A percentile compares a stretch with the other conserved stretches of the same genome.
Conservation (phyloP, 805 yeast genomes). For the Candida corydali region DNA sequence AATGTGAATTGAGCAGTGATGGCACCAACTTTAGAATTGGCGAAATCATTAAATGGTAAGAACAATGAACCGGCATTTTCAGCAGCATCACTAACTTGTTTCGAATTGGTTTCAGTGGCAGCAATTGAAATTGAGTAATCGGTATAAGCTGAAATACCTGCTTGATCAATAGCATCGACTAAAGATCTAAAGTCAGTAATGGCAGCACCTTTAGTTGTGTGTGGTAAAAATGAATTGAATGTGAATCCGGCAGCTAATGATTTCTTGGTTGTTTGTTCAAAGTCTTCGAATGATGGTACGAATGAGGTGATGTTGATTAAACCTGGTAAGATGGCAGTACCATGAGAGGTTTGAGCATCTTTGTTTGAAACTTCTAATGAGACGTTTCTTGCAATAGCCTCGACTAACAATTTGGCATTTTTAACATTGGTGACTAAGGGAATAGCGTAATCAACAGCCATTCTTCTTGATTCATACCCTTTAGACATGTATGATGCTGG, state of each 20-base stretch:
- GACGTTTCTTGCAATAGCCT: slow-evolving; percentile 78
- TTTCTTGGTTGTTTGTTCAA: slow-evolving; percentile 64
- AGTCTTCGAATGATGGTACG: slow-evolving; percentile 66
- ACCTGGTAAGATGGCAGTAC: slow-evolving; percentile 80
- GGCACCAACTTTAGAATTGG: slow-evolving; percentile 66
- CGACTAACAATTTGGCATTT: slow-evolving; percentile 91
- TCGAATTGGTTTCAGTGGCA: slow-evolving; percentile 68
- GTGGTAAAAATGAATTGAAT: slow-evolving; percentile 75
- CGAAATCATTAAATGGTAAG: slow-evolving; percentile 73
- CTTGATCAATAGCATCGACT: slow-evolving; percentile 55
- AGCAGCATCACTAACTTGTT: slow-evolving; percentile 57
- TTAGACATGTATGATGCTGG: slow-evolving; percentile 97
- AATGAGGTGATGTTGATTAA: slow-evolving; percentile 77
- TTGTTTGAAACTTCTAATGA: slow-evolving; percentile 65
- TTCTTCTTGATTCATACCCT: slow-evolving; percentile 97
- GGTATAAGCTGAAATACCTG: slow-evolving; percentile 62
- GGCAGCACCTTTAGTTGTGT: slow-evolving; percentile 56
- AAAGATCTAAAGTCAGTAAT: slow-evolving; percentile 65
- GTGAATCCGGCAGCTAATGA: slow-evolving; percentile 87
- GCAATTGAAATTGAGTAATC: slow-evolving; percentile 83
- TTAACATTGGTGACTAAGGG: slow-evolving; percentile 97
- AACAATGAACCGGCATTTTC: slow-evolving; percentile 71
- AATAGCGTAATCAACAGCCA: slow-evolving; percentile 98
- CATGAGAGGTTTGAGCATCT: slow-evolving; percentile 90
- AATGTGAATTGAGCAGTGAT: slow-evolving; percentile 73